Base-by-base conservation (phyloP, 495 filamentous ascomycete species). In the Podospora tetraspora region DNA sequence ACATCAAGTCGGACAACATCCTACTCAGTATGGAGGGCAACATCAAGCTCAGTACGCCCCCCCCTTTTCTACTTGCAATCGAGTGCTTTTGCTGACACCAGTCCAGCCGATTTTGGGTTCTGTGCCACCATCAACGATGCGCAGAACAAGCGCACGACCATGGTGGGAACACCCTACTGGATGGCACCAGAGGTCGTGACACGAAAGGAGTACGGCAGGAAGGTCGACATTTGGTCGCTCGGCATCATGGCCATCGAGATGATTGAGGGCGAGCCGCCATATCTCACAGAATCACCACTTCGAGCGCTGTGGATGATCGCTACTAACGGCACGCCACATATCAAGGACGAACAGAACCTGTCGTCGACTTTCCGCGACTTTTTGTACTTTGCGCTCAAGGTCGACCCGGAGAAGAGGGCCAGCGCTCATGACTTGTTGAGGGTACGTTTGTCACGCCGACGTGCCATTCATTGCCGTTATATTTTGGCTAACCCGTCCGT, bases 191-290 rank as follows among this genome's bases (percentile, higher is more conserved):
- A 99, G 77, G 94, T 99, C 22, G 95, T 99, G 11, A 98, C 93
- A 5, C 84, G 93, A 21, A 98, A 99, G 76, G 95, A 98, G 77
- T 99, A 99, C 77, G 96, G 95, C 69, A 90, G 95, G 61, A 99
- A 99, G 76, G 93, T 99, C 63, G 95, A 99, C 76, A 98, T 99
- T 72, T 99, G 95, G 95, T 95, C 91, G 75, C 79, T 99, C 62
- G 95, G 95, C 66, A 99, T 99, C 78, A 99, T 99, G 95, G 93
- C 95, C n/a, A 99, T 99, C 72, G 95, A 99, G 78, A 99, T 99
- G 95, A 97, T 99, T 69, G 95, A 99, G 80, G 96, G 95, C 70
- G 95, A 99, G 74, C 95, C 95, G 19, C 95, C 95, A 19, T 99
- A 99, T 76, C 82, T 99, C 64, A 99, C 93, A 23, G 95, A 99